Evolutionary conservation across 352 stramenopile genomes (phyloP).

Genomic region (Pythium grandisporangium): DNA sequence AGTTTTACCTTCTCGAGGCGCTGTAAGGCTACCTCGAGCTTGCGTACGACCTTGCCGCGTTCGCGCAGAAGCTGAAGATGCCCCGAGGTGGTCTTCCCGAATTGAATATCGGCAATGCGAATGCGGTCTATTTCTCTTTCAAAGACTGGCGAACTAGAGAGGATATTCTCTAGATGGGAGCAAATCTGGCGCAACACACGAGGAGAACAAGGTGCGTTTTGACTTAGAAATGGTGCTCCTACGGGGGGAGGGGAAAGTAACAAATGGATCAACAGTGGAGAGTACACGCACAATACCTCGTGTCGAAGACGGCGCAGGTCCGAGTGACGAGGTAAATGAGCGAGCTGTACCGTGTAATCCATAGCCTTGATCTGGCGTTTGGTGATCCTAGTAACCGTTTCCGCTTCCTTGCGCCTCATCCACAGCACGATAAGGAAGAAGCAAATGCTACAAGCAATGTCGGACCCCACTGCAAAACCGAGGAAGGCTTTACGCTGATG

Average conservation of each 20-base stretch:
- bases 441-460: conserved; percentile 52
- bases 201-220: neutral
- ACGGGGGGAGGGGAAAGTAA: neutral
- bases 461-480: conserved; percentile 51
- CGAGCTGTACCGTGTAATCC: conserved; percentile 75
- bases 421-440: conserved; percentile 67
- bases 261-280: neutral
- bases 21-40: conserved; percentile 53
- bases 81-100: conserved; percentile 53
- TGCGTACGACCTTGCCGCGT: conserved; percentile 49
- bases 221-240: no score
- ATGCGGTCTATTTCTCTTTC: conserved; percentile 47
- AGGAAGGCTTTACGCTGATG: conserved; percentile 58
- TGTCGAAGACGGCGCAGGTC: conserved; percentile 48
- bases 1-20: conserved; percentile 57
- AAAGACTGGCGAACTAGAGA: conserved; percentile 43
- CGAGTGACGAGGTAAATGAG: conserved; percentile 47
- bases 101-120: conserved; percentile 68
- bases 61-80: conserved; percentile 53
- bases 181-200: conserved; percentile 29
- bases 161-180: conserved; percentile 44
- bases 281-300: no score
- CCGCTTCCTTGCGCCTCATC: conserved; percentile 64
- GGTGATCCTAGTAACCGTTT: conserved; percentile 42
- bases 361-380: conserved; percentile 57